Evolutionary conservation across 139 green algal species (phyloP), one percentile per base, ranked within the genome.

Genomic region (Cymbomonas tetramitiformis): DNA sequence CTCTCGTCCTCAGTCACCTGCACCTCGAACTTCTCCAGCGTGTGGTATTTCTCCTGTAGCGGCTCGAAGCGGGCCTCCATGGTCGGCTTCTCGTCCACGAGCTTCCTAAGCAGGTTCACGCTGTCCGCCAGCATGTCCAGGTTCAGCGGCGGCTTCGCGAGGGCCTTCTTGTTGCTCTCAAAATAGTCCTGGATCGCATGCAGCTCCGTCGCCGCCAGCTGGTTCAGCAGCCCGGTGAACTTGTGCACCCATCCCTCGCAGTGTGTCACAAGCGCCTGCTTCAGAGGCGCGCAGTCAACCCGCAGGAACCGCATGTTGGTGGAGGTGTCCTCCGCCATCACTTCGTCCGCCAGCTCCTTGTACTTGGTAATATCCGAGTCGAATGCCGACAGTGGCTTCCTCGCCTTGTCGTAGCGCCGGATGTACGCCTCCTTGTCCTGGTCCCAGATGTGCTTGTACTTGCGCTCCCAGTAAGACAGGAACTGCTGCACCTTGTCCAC

Each of bases 391-490:
- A 88, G 69, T 23, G 86, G 72, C 69, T 93, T 89, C 38, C 83
- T 72, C 3, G 83, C 83, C 68, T 84, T 87, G 65, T 88, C 80
- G 51, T 93, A 93, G 3, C 84, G 79, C 33, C 76, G 67, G 47
- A 89, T 89, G 71, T 85, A 88, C 2, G 74, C 75, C 23, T 90
- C 81, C 56, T 86, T 87, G 74, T 94, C 80, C 44, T 80, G 66
- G 58, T 90, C 82, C 83, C 83, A 94, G 38, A 94, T 66, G 70
- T 86, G 76, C 65, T 83, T 80, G 80, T 92, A 94, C 73, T 88
- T 92, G 66, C 84, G 83, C 74, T 90, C 81, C 83, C 78, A 93
- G 66, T 86, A 83, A 8, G 75, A 61, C 10, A 91, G 64, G 55
- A 79, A 68, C 23, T 49, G 43, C 50, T 89, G 78, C 18, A 87